A percentile compares a stretch with the other conserved stretches of the same genome.
Evolutionary conservation across 2,329 filamentous ascomycete species (phyloP).

Genomic region (Hypoxylon sp.): DNA sequence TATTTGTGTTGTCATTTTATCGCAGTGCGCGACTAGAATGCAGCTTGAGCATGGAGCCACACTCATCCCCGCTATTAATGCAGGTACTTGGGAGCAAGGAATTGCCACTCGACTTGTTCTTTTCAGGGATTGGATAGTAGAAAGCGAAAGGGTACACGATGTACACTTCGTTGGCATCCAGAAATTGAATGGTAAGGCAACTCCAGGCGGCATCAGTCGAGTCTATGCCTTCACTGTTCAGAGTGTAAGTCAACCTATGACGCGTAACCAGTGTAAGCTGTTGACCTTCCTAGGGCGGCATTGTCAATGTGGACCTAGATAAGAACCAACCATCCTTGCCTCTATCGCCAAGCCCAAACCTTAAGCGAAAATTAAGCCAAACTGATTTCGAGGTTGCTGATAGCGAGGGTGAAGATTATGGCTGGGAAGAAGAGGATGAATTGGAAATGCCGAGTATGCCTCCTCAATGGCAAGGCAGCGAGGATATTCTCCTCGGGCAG

Average conservation of each 20-base stretch:
- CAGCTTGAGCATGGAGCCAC: slow-evolving; percentile 75
- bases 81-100: slow-evolving; percentile 83
- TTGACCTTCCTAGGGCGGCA: slow-evolving; percentile 58
- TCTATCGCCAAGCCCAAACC: slow-evolving; percentile 57
- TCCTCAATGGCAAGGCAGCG: slow-evolving; percentile 78
- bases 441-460: slow-evolving; percentile 71
- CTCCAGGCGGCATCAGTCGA: slow-evolving; percentile 58
- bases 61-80: slow-evolving; percentile 81
- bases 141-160: slow-evolving; percentile 62
- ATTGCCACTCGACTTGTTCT: slow-evolving; percentile 81
- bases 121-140: slow-evolving; percentile 81
- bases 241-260: slow-evolving; percentile 57
- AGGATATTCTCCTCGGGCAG: slow-evolving; percentile 71
- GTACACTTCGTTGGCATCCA: slow-evolving; percentile 74
- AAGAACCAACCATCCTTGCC: slow-evolving; percentile 55
- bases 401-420: slow-evolving; percentile 78
- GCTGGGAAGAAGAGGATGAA: slow-evolving; percentile 78
- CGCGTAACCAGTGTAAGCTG: slow-evolving; percentile 19
- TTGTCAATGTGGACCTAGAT: slow-evolving; percentile 61
- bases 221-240: slow-evolving; percentile 66
- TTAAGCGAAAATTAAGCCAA: slow-evolving; percentile 76
- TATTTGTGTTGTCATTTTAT: slow-evolving; percentile 81
- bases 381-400: slow-evolving; percentile 72
- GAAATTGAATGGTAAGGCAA: slow-evolving; percentile 71
- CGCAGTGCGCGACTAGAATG: slow-evolving; percentile 87